These are phyloP conservation scores for Ustilago lituana DNA, from an alignment of 1,284 basidiomycete species.

Conservation along the genomic window DNA sequence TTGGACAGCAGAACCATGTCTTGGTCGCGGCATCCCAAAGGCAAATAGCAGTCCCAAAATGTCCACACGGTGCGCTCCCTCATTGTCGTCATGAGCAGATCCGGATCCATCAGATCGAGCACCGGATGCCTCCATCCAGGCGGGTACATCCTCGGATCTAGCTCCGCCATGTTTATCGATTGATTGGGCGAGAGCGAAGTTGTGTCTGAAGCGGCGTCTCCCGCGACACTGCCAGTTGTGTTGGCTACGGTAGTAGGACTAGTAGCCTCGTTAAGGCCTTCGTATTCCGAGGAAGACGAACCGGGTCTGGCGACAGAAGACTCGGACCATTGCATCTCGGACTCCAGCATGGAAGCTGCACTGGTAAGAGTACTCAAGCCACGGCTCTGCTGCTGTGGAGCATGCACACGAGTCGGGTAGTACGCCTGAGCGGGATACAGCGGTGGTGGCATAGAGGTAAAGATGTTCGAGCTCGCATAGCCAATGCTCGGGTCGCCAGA, in stretches of 20 bases:
- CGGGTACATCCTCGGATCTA: conserved; percentile 17
- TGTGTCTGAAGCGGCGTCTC: conserved; percentile 11
- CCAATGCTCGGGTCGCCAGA: background rate
- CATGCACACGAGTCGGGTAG: conserved; percentile 18
- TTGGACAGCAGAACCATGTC: conserved; percentile 41
- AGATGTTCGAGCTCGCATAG: conserved; percentile 12
- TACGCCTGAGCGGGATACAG: conserved; percentile 33
- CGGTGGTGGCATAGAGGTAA: conserved; percentile 18
- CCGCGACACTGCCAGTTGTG: conserved; percentile 7
- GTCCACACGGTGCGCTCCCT: conserved; percentile 42
- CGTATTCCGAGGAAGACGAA: conserved; percentile 12
- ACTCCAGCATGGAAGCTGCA: conserved; percentile 16
- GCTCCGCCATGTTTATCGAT: conserved; percentile 7
- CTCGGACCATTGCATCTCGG: conserved; percentile 16
- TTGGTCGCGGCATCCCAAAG: conserved; percentile 42
- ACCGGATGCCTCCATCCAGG: conserved; percentile 23
- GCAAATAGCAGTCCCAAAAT: conserved; percentile 50
- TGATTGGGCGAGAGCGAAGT: conserved; percentile 5
- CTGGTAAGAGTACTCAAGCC: conserved; percentile 21
- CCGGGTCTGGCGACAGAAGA: background rate
- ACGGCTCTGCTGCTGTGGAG: conserved; percentile 14
- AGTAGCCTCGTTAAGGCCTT: background rate
- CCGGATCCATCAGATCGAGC: conserved; percentile 38
- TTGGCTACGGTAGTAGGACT: conserved; percentile 21
- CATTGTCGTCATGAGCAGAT: conserved; percentile 16